Percentiles rank a stretch among this genome's conserved stretches.
phyloP scores from a whole-genome alignment of 2,329 filamentous ascomycete genomes.

The Lasiodiplodia sp. region DNA sequence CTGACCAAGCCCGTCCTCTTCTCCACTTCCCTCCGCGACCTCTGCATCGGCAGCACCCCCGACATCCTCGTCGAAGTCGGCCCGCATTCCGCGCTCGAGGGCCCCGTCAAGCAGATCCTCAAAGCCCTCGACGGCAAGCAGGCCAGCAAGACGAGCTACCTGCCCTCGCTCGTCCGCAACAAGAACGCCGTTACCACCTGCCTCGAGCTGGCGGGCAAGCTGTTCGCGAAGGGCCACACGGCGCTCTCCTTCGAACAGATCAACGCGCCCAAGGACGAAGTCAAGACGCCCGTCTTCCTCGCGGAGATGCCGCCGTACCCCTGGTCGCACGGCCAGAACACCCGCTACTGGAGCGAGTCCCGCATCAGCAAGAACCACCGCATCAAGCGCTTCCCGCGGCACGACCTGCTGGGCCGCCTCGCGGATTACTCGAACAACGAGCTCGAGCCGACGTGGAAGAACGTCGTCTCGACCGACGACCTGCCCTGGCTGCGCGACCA shows the following conservation, averaged over 20 bases:
- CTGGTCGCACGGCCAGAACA: conserved; percentile 36
- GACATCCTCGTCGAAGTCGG: conserved; percentile 39
- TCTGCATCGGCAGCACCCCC: conserved; percentile 22
- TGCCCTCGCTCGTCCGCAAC: conserved; percentile 17
- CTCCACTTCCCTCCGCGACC: conserved; percentile 33
- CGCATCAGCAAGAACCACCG: conserved; percentile 29
- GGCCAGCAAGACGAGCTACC: conserved; percentile 12
- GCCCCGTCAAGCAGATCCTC: conserved; percentile 32
- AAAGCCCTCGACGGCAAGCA: conserved; percentile 24
- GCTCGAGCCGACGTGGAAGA: conserved; percentile 34
- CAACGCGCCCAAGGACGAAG: conserved; percentile 34
- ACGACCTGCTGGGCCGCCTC: conserved; percentile 40
- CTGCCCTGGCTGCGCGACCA: conserved; percentile 38
- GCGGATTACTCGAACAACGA: conserved; percentile 35
- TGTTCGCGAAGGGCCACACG: conserved; percentile 33
- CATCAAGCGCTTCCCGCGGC: conserved; percentile 26
- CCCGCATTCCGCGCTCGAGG: conserved; percentile 41
- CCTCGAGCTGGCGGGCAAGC: conserved; percentile 33
- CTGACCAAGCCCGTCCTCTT: conserved; percentile 49
- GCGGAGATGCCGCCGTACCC: conserved; percentile 37
- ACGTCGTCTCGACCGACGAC: conserved; percentile 36
- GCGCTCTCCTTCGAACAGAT: conserved; percentile 37
- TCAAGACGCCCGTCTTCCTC: conserved; percentile 31
- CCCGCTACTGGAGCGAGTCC: conserved; percentile 34
- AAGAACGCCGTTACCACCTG: conserved; percentile 22